A percentile compares a stretch with the other conserved stretches of the same genome.
These are phyloP conservation scores for Globisporangium emineosum DNA, from an alignment of 352 stramenopile genomes.

Conservation along the genomic window DNA sequence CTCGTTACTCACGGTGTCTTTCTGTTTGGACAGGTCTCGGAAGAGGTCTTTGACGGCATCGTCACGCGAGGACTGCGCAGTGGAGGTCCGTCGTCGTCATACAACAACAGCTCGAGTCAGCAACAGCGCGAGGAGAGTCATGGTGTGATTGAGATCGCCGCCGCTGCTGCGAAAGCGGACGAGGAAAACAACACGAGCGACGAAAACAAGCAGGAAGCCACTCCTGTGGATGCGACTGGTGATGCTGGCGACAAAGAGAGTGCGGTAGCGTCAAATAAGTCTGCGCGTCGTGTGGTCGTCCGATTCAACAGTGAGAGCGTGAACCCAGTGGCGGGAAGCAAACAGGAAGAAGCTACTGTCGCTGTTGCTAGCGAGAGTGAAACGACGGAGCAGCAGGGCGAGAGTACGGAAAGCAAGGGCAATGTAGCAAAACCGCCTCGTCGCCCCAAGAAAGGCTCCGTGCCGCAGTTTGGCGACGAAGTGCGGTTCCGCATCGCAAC, in stretches of 20 bases:
- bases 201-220: background rate
- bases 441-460: slow-evolving; percentile 11
- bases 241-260: slow-evolving; percentile 6
- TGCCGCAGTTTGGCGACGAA: slow-evolving; percentile 64
- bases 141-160: slow-evolving; percentile 18
- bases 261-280: background rate
- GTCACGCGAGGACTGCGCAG: slow-evolving; percentile 65
- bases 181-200: slow-evolving; percentile 2
- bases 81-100: slow-evolving; percentile 20
- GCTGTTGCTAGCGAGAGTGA: background rate
- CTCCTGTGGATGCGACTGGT: background rate
- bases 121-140: slow-evolving; percentile 15
- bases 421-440: slow-evolving; percentile 9
- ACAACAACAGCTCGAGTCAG: slow-evolving; percentile 26
- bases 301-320: slow-evolving; percentile 63
- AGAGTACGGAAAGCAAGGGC: background rate
- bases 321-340: background rate
- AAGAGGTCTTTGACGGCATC: slow-evolving; percentile 51
- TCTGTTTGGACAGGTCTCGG: slow-evolving; percentile 26
- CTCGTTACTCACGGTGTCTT: background rate
- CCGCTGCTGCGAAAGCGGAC: slow-evolving; percentile 7
- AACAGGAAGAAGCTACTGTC: slow-evolving; percentile 3
- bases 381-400: slow-evolving; percentile 5
- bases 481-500: slow-evolving; percentile 72
- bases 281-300: slow-evolving; percentile 28